Conservation (phyloP, 495 filamentous ascomycete species). For the Penicillium tannophilum region DNA sequence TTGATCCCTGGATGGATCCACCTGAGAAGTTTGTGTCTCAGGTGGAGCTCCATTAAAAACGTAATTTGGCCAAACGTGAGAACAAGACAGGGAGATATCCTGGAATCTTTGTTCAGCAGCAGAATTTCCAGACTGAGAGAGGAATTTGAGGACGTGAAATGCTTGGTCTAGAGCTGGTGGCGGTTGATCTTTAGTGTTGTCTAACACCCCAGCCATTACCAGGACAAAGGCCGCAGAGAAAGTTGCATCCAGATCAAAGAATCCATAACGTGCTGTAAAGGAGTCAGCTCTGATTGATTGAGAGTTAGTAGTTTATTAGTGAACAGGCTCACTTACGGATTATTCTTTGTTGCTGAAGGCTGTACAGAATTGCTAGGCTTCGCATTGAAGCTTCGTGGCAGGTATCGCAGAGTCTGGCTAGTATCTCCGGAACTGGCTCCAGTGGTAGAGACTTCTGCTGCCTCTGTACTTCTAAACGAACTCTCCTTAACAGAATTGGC, state of each 20-base stretch:
- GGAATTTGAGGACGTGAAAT: conserved; percentile 22
- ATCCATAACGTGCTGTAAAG: conserved; percentile 24
- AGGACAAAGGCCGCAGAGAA: conserved; percentile 31
- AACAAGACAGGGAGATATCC: conserved; percentile 26
- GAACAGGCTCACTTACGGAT: conserved; percentile 17
- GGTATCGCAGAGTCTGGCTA: conserved; percentile 24
- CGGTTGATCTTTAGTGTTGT: conserved; percentile 13
- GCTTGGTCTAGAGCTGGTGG: conserved; percentile 21
- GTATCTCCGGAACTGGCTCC: conserved; percentile 8
- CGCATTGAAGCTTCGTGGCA: conserved; percentile 27
- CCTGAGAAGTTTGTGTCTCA: background rate
- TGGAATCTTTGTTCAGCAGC: conserved; percentile 25
- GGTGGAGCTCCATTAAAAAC: background rate
- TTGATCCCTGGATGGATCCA: background rate
- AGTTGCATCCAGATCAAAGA: conserved; percentile 29
- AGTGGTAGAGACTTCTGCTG: conserved; percentile 6
- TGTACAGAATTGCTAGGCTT: conserved; percentile 23
- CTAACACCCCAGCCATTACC: conserved; percentile 24
- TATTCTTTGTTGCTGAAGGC: conserved; percentile 19
- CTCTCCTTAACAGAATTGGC: conserved; percentile 25
- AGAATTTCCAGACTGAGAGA: conserved; percentile 21
- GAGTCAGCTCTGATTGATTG: background rate
- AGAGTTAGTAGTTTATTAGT: no score
- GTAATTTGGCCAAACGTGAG: conserved; percentile 22
- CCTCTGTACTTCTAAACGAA: conserved; percentile 17